Conservation (phyloP, 441 rosid species). For the Lepidium campestre region DNA sequence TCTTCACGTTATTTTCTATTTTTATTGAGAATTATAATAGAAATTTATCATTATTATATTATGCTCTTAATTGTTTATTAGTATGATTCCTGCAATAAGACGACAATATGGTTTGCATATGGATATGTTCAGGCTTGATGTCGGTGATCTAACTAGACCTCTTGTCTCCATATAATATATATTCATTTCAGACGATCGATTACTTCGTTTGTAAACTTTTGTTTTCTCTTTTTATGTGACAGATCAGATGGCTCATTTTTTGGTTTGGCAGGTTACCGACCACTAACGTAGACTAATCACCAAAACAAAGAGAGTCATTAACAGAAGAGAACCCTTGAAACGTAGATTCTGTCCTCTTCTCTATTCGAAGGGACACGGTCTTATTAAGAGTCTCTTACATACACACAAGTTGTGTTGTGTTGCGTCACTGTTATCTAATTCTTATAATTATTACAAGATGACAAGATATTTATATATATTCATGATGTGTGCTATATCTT, state of each 20-base stretch:
- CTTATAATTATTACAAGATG: slow-evolving; percentile 3
- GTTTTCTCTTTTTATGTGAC: not conserved
- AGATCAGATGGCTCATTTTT: not conserved
- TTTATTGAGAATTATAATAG: too few relatives aligned
- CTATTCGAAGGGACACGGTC: slow-evolving; percentile 25
- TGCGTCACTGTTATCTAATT: slow-evolving; percentile 9
- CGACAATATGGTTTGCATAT: slow-evolving; percentile 19
- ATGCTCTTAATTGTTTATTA: not conserved
- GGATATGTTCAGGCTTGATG: not conserved
- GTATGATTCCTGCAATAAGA: slow-evolving; percentile 6
- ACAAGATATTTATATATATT: not conserved
- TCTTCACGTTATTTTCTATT: slow-evolving; percentile 15
- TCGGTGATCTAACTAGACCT: slow-evolving; percentile 16
- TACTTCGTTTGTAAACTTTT: not conserved
- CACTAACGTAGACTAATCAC: not conserved
- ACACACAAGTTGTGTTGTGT: slow-evolving; percentile 20
- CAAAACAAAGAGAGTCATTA: too few relatives aligned
- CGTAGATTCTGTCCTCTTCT: slow-evolving; percentile 24
- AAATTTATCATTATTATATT: not conserved
- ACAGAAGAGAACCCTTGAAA: too few relatives aligned
- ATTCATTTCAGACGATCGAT: not conserved
- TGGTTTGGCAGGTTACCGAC: not conserved
- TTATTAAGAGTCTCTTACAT: not conserved
- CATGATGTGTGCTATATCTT: slow-evolving; percentile 1
- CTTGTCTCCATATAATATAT: not conserved